A percentile compares a stretch with the other conserved stretches of the same genome.
Evolutionary conservation across 495 filamentous ascomycete genomes (phyloP).

Genomic region (Daldinia concentrica): DNA sequence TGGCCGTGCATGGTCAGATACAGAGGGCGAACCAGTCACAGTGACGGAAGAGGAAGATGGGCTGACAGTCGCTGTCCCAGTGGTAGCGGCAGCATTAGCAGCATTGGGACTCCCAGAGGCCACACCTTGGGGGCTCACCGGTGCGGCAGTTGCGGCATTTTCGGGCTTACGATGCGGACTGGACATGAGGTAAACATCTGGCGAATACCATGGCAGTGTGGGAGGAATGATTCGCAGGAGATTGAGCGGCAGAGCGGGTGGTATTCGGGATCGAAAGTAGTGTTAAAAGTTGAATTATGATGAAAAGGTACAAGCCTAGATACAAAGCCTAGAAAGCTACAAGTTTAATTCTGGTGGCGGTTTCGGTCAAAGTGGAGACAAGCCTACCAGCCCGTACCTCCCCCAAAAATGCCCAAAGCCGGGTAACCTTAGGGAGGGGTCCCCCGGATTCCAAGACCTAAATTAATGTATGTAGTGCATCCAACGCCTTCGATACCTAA

Average conservation of each 20-base stretch:
- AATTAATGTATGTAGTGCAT: slow-evolving; percentile 1
- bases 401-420: slow-evolving; percentile 4
- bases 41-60: slow-evolving; percentile 36
- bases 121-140: slow-evolving; percentile 55
- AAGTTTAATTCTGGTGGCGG: slow-evolving; percentile 39
- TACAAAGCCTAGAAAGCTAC: slow-evolving; percentile 23
- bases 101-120: slow-evolving; percentile 38
- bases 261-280: slow-evolving; percentile 25
- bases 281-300: slow-evolving; percentile 40
- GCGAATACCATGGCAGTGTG: slow-evolving; percentile 50
- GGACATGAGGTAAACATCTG: slow-evolving; percentile 64
- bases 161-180: slow-evolving; percentile 53
- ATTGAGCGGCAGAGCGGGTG: slow-evolving; percentile 22
- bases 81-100: slow-evolving; percentile 37
- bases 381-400: background rate
- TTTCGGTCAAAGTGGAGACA: slow-evolving; percentile 39
- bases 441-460: slow-evolving; percentile 21
- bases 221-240: slow-evolving; percentile 44
- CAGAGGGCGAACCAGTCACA: slow-evolving; percentile 43
- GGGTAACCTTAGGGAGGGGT: slow-evolving; percentile 20
- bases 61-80: slow-evolving; percentile 41
- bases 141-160: slow-evolving; percentile 61
- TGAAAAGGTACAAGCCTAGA: slow-evolving; percentile 31
- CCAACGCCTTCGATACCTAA: background rate
- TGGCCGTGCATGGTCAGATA: slow-evolving; percentile 42